Base-by-base conservation (phyloP, 1,284 basidiomycete genomes). In the Psilocybe mexicana region DNA sequence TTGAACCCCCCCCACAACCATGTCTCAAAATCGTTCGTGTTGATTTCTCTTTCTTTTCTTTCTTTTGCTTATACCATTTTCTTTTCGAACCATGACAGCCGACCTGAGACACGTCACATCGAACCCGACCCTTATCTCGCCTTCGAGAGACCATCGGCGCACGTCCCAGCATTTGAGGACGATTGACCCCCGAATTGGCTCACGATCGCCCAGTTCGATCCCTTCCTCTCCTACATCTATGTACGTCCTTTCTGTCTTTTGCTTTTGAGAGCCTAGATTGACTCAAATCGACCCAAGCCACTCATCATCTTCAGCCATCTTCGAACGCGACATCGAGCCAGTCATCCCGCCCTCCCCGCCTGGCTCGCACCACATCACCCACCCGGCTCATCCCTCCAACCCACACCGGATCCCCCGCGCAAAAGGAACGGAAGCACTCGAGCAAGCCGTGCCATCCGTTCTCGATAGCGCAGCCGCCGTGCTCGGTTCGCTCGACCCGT, bases 291-390 rank as follows among this genome's bases (percentile, higher is more conserved):
- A n/a, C n/a, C n/a, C 25, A 69, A 90, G 88, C 6, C 88, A 87
- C 65, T 90, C 88, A 0, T 88, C 87, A 0, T 89, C 88, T 0
- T 90, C 87, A 1, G 90, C 89, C 48, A 92, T 92, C 55, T 92
- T 92, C 58, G 89, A 92, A 71, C 84, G 90, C 45, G 90, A 92
- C 68, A 90, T 92, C 62, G 90, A 92, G 64, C 84, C 86, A 24
- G 72, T 88, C 51, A 69, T 83, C 43, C 70, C 74, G 58, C 77
- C 83, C 0, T 79, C 82, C 1, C 80, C 82, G 0, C 72, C 79
- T 72, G 79, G 54, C 14, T 42, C 48, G 14, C 51, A 67, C 67
- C 67, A 87, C 69, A 85, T 88, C 0, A 40, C 89, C 90, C 68
- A 82, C 84, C 45, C 72, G 76, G 6, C 38, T 60, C 80, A 79